A percentile compares a stretch with the other conserved stretches of the same genome.
These are phyloP conservation scores for Blastomyces silverae DNA, from an alignment of 2,329 filamentous ascomycete genomes.

Conservation along the genomic window DNA sequence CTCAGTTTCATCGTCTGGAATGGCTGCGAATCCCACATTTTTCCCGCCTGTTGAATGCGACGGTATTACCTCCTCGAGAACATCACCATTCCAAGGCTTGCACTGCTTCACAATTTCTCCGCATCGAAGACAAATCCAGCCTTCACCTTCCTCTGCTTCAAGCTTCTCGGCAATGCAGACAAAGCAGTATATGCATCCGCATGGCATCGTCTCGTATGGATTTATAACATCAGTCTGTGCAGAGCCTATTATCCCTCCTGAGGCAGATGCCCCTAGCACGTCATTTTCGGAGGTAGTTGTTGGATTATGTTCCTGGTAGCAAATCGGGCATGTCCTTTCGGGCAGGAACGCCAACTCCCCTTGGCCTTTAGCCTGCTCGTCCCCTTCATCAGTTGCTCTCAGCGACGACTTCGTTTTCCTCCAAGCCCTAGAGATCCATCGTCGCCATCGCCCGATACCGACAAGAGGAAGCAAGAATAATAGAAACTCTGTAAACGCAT, in stretches of 20 bases:
- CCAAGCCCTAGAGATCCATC: constrained; percentile 85
- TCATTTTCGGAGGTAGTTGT: constrained; percentile 65
- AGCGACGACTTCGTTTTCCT: constrained; percentile 66
- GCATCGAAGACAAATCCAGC: constrained; percentile 85
- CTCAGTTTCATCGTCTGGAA: constrained; percentile 19
- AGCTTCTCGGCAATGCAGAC: constrained; percentile 86
- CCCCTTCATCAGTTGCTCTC: constrained; percentile 44
- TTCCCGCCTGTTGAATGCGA: constrained; percentile 34
- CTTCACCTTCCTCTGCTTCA: constrained; percentile 88
- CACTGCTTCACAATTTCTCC: constrained; percentile 78
- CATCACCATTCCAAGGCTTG: constrained; percentile 84
- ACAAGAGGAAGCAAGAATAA: constrained; percentile 95
- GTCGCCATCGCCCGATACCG: constrained; percentile 84
- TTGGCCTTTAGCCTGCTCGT: constrained; percentile 47
- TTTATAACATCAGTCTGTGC: constrained; percentile 93
- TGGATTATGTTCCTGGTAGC: constrained; percentile 87
- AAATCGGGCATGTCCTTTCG: constrained; percentile 91
- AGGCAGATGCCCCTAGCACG: constrained; percentile 58
- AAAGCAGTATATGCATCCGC: constrained; percentile 91
- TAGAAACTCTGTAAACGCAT: constrained; percentile 99
- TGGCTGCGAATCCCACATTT: constrained; percentile 39
- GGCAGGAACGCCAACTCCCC: constrained; percentile 82
- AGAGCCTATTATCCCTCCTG: constrained; percentile 74
- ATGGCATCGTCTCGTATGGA: constrained; percentile 84
- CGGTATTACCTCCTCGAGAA: constrained; percentile 47